Evolutionary conservation across 306 rosid species (phyloP), one percentile per base, ranked within the genome.

Genomic region (Ceratonia siliqua): DNA sequence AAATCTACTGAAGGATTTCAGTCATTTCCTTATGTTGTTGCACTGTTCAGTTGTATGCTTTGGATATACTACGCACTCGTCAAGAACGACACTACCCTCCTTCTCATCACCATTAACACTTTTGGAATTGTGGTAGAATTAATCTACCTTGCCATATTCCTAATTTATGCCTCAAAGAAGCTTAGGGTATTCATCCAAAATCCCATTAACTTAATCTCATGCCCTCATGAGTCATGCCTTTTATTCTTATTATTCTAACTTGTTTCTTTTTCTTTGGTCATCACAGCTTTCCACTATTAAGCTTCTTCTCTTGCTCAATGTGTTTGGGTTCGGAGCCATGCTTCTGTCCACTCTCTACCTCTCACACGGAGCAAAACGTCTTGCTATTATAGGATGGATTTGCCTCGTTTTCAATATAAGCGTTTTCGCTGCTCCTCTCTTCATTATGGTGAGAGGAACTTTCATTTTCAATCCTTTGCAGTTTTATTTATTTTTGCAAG

Each of bases 401-500:
- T 87, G 91, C 66, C 72, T 95, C 0, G 90, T 77, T 2, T 87
- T 95, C 63, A 95, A 89, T 74, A 79, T 90, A 5, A 67, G 79
- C 1, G 99, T 95, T 0, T 95, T 92, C 69, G 98, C 90, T 66
- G 88, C 99, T 25, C 99, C 99, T 38, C 97, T 95, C 8, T 72
- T 82, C 74, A 87, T 87, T 58, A 53, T 89, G 83, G 99, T 94
- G 53, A 79, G 79, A 22, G 67, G n/a, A n/a, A 63, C 0, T 28
- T 30, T 53, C 2, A 24, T 18, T 5, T 49, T 35, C 25, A 48
- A 52, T 13, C 8, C 20, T 43, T 62, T 15, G 20, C 17, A 30
- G 2, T 27, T 3, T 5, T 17, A 39, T 21, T 25, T 41, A 32
- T 55, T 43, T 49, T 52, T 45, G 24, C 55, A 33, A 48, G 35